Percentiles rank a stretch among this genome's conserved stretches.
These are phyloP conservation scores for Choricystis sp. DNA, from an alignment of 139 green algal genomes.

Conservation along the genomic window DNA sequence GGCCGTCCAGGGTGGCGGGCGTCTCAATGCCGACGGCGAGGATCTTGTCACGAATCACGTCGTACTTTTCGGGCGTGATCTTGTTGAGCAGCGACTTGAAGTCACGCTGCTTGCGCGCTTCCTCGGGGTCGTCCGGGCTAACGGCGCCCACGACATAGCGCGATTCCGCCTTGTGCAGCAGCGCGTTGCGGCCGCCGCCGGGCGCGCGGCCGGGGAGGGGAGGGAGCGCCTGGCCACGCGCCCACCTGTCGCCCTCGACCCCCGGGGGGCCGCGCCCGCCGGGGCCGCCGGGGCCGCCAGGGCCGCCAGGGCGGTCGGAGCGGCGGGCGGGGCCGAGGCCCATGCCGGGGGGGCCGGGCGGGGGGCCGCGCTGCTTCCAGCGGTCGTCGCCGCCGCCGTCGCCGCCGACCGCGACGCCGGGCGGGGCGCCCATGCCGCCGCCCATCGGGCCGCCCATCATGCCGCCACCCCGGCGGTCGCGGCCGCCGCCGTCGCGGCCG, in stretches of 20 bases:
- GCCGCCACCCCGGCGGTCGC: background rate
- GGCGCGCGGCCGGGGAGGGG: conserved; percentile 13
- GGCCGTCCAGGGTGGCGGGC: conserved; percentile 55
- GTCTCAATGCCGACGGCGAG: conserved; percentile 62
- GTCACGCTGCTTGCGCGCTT: conserved; percentile 74
- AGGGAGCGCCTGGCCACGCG: conserved; percentile 25
- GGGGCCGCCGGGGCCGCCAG: background rate
- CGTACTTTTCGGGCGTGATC: conserved; percentile 96
- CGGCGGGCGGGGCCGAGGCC: conserved; percentile 4
- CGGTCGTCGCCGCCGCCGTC: conserved; percentile 2
- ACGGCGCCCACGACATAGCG: conserved; percentile 35
- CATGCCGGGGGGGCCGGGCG: conserved; percentile 7
- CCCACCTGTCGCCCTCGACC: conserved; percentile 31
- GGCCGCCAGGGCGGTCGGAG: conserved; percentile 3
- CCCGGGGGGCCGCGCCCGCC: conserved; percentile 2
- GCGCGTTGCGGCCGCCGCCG: conserved; percentile 7
- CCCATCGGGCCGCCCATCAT: no score
- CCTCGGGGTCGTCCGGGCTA: conserved; percentile 64
- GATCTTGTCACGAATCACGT: conserved; percentile 65
- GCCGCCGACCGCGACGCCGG: no score
- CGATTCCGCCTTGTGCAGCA: conserved; percentile 42
- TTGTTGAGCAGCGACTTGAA: conserved; percentile 96
- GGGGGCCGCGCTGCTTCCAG: conserved; percentile 6
- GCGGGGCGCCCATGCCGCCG: no score
- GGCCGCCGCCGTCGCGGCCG: no score